Evolutionary conservation across 2,329 filamentous ascomycete species (phyloP).

Genomic region (Colletotrichum sp.): DNA sequence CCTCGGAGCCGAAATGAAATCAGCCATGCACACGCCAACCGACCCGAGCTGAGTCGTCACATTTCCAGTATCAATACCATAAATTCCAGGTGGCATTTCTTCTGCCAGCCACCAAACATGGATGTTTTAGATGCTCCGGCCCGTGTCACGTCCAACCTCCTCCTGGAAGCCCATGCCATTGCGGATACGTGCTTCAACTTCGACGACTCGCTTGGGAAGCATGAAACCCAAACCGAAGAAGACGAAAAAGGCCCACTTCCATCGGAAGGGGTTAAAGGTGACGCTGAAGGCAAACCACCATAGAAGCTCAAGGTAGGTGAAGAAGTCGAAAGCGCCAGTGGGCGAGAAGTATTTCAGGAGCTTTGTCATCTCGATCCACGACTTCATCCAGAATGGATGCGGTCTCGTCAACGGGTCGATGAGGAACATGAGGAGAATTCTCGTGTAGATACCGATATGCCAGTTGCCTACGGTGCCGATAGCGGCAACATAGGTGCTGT

Average conservation of each 20-base stretch:
- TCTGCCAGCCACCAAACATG: not conserved
- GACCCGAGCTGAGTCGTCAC: not conserved
- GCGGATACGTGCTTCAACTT: slow-evolving; percentile 66
- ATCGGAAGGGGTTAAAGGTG: slow-evolving; percentile 81
- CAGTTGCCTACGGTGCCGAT: slow-evolving; percentile 87
- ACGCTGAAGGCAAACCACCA: slow-evolving; percentile 88
- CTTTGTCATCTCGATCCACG: slow-evolving; percentile 86
- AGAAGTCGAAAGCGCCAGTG: slow-evolving; percentile 84
- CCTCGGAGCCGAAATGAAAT: not conserved
- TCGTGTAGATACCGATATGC: slow-evolving; percentile 89
- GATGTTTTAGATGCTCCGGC: slow-evolving; percentile 33
- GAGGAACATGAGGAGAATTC: slow-evolving; percentile 86
- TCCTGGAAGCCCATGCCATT: slow-evolving; percentile 51
- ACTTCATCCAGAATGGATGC: slow-evolving; percentile 75
- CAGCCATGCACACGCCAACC: not conserved
- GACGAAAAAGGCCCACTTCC: slow-evolving; percentile 89
- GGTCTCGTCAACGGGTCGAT: slow-evolving; percentile 79
- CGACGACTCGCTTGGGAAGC: slow-evolving; percentile 70
- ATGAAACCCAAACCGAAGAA: slow-evolving; percentile 75
- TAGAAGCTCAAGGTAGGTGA: slow-evolving; percentile 83
- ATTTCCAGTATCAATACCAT: not conserved
- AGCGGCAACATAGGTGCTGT: slow-evolving; percentile 79
- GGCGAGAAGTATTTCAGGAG: slow-evolving; percentile 73
- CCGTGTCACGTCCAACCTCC: slow-evolving; percentile 31
- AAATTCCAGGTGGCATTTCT: not conserved